Evolutionary conservation across 2,329 filamentous ascomycete species (phyloP).

Genomic region (Rutstroemia sp.): DNA sequence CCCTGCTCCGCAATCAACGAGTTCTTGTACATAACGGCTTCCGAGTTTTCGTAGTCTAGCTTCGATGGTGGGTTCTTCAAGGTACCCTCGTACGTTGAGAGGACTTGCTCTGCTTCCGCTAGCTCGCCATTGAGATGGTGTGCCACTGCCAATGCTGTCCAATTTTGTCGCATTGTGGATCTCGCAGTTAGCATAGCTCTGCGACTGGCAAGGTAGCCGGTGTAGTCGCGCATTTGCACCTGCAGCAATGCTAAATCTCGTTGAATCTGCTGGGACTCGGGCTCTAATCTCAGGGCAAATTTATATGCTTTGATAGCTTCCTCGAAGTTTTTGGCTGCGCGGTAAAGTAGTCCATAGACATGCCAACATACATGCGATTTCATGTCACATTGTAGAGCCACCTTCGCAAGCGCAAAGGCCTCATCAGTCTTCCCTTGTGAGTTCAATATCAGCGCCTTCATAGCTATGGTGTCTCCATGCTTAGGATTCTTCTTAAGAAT

Average conservation of each 20-base stretch:
- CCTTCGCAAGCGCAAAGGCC: constrained; percentile 87
- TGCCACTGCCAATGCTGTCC: constrained; percentile 94
- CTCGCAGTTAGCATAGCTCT: constrained; percentile 80
- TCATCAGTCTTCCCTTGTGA: constrained; percentile 87
- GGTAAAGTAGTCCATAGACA: constrained; percentile 91
- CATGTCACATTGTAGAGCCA: constrained; percentile 92
- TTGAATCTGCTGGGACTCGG: constrained; percentile 90
- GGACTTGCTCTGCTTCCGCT: constrained; percentile 77
- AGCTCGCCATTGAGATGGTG: constrained; percentile 86
- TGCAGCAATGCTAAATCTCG: constrained; percentile 89
- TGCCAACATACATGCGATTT: constrained; percentile 99
- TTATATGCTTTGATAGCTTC: constrained; percentile 99
- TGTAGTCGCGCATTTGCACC: constrained; percentile 92
- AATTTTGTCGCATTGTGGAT: constrained; percentile 79
- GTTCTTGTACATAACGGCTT: constrained; percentile 94
- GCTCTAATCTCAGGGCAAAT: constrained; percentile 85
- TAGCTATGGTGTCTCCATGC: constrained; percentile 96
- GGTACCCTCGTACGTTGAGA: constrained; percentile 90
- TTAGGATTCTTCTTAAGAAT: constrained; percentile 91
- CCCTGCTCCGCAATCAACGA: constrained; percentile 85
- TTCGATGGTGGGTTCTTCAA: constrained; percentile 72
- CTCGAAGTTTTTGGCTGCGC: constrained; percentile 93
- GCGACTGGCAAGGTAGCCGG: constrained; percentile 86
- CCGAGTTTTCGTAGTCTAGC: constrained; percentile 83
- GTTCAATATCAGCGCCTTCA: constrained; percentile 97